These are phyloP conservation scores for Gamarada debralockiae DNA, from an alignment of 495 filamentous ascomycete genomes.

Conservation along the genomic window DNA sequence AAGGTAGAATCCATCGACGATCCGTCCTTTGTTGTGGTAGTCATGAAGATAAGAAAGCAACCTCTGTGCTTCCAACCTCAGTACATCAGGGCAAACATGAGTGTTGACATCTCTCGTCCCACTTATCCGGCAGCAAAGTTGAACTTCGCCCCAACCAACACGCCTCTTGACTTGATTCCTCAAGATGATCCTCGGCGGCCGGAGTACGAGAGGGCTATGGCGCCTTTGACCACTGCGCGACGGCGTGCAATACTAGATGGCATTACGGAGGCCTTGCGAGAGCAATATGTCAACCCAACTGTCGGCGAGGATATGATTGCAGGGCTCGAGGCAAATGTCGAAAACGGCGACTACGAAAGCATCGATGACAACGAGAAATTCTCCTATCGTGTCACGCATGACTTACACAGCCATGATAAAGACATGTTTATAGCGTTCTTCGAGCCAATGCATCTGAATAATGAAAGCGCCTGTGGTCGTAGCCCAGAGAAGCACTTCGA, in stretches of 20 bases:
- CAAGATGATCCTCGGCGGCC: conserved; percentile 1
- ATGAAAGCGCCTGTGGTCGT: background rate
- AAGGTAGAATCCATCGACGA: background rate
- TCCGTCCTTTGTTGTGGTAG: background rate
- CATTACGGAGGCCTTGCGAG: background rate
- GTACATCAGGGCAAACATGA: background rate
- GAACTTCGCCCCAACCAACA: background rate
- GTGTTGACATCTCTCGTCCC: background rate
- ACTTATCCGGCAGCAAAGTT: conserved; percentile 3
- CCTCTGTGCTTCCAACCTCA: background rate
- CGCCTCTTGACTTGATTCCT: conserved; percentile 3
- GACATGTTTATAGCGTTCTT: conserved; percentile 1
- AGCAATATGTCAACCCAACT: background rate
- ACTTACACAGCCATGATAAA: background rate
- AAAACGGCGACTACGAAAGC: background rate
- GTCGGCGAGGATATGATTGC: background rate
- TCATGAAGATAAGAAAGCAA: background rate
- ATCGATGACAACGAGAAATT: background rate
- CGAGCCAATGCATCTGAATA: background rate
- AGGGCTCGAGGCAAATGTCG: background rate
- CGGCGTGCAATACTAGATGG: background rate
- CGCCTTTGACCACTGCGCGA: background rate
- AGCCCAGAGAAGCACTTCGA: background rate
- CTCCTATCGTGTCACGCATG: background rate
- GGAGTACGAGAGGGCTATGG: conserved; percentile 1